Base-by-base conservation (phyloP, 2,329 filamentous ascomycete genomes). In the Septoria linicola region DNA sequence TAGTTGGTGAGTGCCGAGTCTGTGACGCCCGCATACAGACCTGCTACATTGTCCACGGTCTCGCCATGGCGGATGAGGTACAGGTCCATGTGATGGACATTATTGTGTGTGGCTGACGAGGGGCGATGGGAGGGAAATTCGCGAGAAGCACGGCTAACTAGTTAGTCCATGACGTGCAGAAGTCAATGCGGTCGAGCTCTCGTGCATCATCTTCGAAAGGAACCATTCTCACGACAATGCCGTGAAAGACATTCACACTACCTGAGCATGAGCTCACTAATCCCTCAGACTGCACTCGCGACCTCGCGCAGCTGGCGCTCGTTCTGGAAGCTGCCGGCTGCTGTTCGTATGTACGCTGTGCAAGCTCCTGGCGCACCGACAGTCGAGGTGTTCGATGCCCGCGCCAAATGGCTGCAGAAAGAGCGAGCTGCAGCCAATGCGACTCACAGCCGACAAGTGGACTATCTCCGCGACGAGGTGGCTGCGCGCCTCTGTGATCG, bases 381-480 rank as follows among this genome's bases (percentile, higher is more conserved):
- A 31, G 83, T 95, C 61, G 86, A 96, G 61, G 88, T 99, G 69
- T 99, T 99, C 81, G 95, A 95, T 72, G 82, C 84, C 55, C 81
- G 81, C 61, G 82, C 85, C 17, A 99, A 99, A 77, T 91, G 88
- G 77, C 74, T 93, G 41, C 93, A 99, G 69, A 95, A 89, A 70
- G 90, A 97, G 70, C 82, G 92, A 55, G 87, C 90, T 1, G 91
- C 88, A 0, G 68, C 76, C 39, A 77, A 92, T 66, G 74, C 80
- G 8, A 81, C 88, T 58, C 72, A 79, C 57, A 90, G 90, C 67
- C 81, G 92, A 13, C 81, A 88, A 63, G 86, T 89, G 19, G 93
- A 97, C 73, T 97, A 97, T 67, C 76, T 99, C 49, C 90, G 91
- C 68, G 90, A 97, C 67, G 92, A 97, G 69, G 87, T 96, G 3